phyloP scores from a whole-genome alignment of 371 early-diverging fungal genomes.

The Entomophthora muscae region DNA sequence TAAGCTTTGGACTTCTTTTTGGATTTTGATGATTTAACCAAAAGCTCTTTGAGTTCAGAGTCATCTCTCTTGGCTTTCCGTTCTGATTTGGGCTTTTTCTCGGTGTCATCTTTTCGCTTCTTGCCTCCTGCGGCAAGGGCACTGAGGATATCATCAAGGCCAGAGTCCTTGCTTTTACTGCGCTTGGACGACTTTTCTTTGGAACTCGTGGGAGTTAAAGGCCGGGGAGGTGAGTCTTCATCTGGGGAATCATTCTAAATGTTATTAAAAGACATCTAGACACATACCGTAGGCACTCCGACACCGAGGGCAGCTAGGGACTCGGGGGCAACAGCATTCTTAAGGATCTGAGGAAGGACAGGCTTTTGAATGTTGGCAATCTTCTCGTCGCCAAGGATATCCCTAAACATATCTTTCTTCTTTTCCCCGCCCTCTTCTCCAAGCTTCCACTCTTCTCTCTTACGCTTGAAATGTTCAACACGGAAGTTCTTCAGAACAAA shows the following conservation, averaged over 20 bases:
- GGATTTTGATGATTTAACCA: no score
- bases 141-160: background rate
- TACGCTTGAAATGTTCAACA: slow-evolving; percentile 52
- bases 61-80: no score
- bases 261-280: background rate
- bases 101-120: no score
- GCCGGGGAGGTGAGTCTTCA: background rate
- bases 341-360: background rate
- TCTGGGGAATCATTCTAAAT: background rate
- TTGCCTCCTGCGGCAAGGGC: background rate
- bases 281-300: background rate
- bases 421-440: slow-evolving; percentile 47
- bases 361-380: background rate
- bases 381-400: slow-evolving; percentile 32
- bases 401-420: slow-evolving; percentile 55
- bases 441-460: slow-evolving; percentile 53
- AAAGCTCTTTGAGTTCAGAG: no score
- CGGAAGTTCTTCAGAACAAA: slow-evolving; percentile 59
- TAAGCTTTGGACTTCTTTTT: no score
- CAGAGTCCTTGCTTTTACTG: background rate
- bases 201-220: background rate
- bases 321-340: background rate
- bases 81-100: no score
- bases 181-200: background rate
- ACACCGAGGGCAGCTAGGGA: background rate